These are phyloP conservation scores for Soucietia sequanensis DNA, from an alignment of 805 yeast species.

Conservation along the genomic window DNA sequence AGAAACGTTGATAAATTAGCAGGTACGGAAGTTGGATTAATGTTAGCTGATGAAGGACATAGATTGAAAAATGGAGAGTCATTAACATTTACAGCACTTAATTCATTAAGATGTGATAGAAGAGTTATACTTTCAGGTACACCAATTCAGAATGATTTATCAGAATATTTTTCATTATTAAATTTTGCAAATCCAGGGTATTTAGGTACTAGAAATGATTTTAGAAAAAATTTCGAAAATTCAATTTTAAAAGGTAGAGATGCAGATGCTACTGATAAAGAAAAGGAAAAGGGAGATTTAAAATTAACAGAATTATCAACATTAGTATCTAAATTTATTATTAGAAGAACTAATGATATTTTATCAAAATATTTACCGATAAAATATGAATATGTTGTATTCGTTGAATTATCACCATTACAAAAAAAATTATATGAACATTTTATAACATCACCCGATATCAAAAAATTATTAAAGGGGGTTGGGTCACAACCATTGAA, in stretches of 20 bases:
- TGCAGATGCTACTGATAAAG: constrained; percentile 81
- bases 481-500: constrained; percentile 79
- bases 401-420: constrained; percentile 77
- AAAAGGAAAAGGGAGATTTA: constrained; percentile 62
- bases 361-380: constrained; percentile 91
- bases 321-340: constrained; percentile 84
- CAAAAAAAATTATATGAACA: constrained; percentile 70
- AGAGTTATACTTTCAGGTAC: constrained; percentile 94
- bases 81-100: constrained; percentile 81
- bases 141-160: constrained; percentile 92
- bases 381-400: constrained; percentile 95
- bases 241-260: constrained; percentile 85
- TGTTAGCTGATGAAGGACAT: constrained; percentile 59
- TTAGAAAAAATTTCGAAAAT: constrained; percentile 79
- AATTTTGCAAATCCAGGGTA: constrained; percentile 95
- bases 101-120: constrained; percentile 79
- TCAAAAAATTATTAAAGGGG: constrained; percentile 63
- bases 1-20: constrained; percentile 75
- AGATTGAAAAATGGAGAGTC: constrained; percentile 74
- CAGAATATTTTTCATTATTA: constrained; percentile 87
- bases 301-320: constrained; percentile 70
- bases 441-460: constrained; percentile 77
- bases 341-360: constrained; percentile 93
- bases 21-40: constrained; percentile 77
- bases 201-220: constrained; percentile 79